Percentiles rank a stretch among this genome's conserved stretches.
phyloP scores from a whole-genome alignment of 2,329 filamentous ascomycete species.

The Dendrostoma leiphaemia region DNA sequence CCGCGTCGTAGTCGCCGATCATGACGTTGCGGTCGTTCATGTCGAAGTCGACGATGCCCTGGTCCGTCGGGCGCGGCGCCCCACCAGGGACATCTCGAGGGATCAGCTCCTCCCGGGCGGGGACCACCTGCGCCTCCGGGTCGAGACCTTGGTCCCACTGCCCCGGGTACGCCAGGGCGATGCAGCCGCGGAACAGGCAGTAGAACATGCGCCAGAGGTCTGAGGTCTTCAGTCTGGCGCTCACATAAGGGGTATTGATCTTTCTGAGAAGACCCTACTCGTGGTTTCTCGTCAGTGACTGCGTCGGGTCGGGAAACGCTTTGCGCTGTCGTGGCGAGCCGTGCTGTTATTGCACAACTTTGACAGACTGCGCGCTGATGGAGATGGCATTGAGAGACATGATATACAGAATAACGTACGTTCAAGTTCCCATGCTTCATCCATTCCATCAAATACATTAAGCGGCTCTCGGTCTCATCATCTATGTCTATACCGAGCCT shows the following conservation, averaged over 20 bases:
- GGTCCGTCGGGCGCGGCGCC: neutral
- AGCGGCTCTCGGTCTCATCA: no score
- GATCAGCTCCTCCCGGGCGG: neutral
- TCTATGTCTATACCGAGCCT: no score
- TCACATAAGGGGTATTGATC: no score
- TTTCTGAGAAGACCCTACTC: conserved; percentile 5
- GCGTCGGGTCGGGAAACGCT: no score
- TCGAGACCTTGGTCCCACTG: neutral
- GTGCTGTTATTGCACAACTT: no score
- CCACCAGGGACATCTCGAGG: no score
- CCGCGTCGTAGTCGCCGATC: neutral
- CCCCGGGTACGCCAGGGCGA: neutral
- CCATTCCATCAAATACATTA: conserved; percentile 5
- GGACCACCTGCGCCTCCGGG: neutral
- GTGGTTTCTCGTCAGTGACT: no score
- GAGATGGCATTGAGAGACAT: no score
- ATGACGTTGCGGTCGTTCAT: conserved; percentile 11
- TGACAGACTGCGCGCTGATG: no score
- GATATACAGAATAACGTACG: no score
- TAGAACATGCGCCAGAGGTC: conserved; percentile 3
- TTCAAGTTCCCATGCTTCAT: conserved; percentile 8
- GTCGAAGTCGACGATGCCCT: conserved; percentile 2
- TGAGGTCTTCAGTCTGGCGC: neutral
- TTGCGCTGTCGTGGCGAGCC: no score
- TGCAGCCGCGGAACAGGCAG: conserved; percentile 9